Base-by-base conservation (phyloP, 139 green algal genomes). In the Chlorella sp. region DNA sequence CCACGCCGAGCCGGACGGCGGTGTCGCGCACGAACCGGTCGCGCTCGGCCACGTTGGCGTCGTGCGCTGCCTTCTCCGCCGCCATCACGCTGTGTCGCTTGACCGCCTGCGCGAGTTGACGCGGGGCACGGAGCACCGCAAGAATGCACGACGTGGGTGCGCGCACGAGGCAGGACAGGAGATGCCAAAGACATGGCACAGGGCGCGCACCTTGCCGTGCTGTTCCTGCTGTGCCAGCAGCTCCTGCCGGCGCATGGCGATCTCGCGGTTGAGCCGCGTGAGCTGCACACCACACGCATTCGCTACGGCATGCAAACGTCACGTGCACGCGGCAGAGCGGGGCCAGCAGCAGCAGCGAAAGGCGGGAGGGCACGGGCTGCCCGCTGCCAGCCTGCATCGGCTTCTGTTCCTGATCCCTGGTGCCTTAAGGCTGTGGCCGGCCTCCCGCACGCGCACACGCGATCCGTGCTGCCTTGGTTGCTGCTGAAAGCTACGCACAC, bases 21-120 rank as follows among this genome's bases (percentile, higher is more conserved):
- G 76, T 62, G 3, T 71, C 72, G 0, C 73, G 50, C 34, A 94
- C 64, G 71, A 84, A 85, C 0, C 67, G 35, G 60, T 94, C 83
- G 5, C 85, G 74, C 5, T 92, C 88, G 10, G 42, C 32, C 22
- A 83, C 0, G 50, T 83, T 81, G 42, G 70, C 62, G 0, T 42
- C 63, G 60, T 94, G 76, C 10, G 81, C 76, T n/a, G 88, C 75
- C 2, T 80, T 77, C 61, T 91, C 87, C 1, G 88, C 89, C 6
- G 70, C 51, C 71, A 94, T 74, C 17, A 73, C 69, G 31, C 83
- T 85, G 63, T 81, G 74, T 20, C 72, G 71, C 26, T 66, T 3
- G 6, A 50, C 73, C 32, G 76, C 75, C 70, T 78, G 74, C 0
- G 2, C 29, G 24, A 4, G 26, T 64, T 10, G 10, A 17, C 17